Evolutionary conservation across 768 basidiomycete genomes (phyloP), one percentile per base, ranked within the genome.

Genomic region (Xanthoconium stramineum): DNA sequence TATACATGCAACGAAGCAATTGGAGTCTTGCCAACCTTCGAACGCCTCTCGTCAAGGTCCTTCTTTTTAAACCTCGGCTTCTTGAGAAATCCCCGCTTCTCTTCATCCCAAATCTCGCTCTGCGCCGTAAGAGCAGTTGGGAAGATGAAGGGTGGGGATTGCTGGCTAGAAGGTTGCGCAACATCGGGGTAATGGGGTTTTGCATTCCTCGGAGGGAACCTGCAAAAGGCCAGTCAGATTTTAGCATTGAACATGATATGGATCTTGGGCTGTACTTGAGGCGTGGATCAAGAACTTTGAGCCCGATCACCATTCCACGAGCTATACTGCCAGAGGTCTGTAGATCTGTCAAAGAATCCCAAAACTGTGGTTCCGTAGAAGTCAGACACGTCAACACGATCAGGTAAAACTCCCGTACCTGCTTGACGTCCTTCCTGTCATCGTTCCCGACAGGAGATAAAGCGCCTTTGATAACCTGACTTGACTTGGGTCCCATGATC

Each of bases 401-500:
- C 14, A 24, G 11, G 15, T 6, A 15, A 32, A 38, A 24, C 11
- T 5, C 5, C 50, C 62, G 30, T 48, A 88, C 89, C 78, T 84
- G 77, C 53, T 75, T 78, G 53, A 89, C 86, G 12, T 84, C 85
- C 36, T 69, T 71, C 42, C 83, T 74, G 3, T 78, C 70, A 42
- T 85, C 80, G 7, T 75, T 72, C 5, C 72, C 66, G 13, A 77
- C 74, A 8, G 82, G 82, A 20, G 74, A 79, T 44, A 89, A 65
- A 1, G 81, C 83, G 28, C 87, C 86, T 62, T 81, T 83, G 49
- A 89, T 69, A 12, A 94, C 82, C 65, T 89, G 87, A 52, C 80
- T 90, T 0, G 89, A 79, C 66, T 84, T 89, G 4, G 91, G 91
- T 3, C 96, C 96, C 77, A 89, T 88, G 35, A 98, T 82, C 69